A percentile compares a stretch with the other conserved stretches of the same genome.
Conservation (phyloP, 352 stramenopile genomes). For the Aphanomyces astaci region DNA sequence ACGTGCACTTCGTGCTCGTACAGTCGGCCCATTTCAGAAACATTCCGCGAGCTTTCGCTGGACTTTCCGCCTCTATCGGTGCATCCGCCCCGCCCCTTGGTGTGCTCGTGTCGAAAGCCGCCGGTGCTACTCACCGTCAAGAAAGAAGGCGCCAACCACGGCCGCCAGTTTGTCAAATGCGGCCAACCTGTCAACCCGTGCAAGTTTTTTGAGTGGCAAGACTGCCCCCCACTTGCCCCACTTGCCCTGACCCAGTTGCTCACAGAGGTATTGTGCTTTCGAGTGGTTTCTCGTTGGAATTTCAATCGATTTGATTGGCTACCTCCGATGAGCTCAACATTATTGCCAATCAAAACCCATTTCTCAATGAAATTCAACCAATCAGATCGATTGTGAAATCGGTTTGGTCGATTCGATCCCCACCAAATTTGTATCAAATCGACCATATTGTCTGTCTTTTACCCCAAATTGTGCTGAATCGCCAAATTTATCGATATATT, state of each 20-base stretch:
- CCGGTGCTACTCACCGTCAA: conserved; percentile 1
- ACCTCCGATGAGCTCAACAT: no score
- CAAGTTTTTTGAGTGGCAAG: conserved; percentile 20
- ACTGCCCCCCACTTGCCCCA: background rate
- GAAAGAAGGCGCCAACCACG: conserved; percentile 20
- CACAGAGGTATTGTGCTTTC: background rate
- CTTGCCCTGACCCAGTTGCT: conserved; percentile 9
- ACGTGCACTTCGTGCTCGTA: conserved; percentile 71
- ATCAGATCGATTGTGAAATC: no score
- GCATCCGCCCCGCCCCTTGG: no score
- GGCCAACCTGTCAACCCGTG: background rate
- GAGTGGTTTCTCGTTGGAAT: background rate
- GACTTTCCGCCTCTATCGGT: conserved; percentile 40
- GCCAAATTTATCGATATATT: background rate
- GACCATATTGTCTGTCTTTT: no score
- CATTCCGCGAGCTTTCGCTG: conserved; percentile 82
- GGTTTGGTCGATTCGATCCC: no score
- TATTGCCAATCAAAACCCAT: no score
- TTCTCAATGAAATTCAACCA: no score
- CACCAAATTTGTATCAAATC: no score
- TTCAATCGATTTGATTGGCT: no score
- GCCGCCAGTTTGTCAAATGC: conserved; percentile 18
- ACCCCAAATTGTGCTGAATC: background rate
- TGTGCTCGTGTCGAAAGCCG: conserved; percentile 21
- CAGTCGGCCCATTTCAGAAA: conserved; percentile 66